These are phyloP conservation scores for Biscogniauxia mediterranea DNA, from an alignment of 2,329 filamentous ascomycete genomes.

Conservation along the genomic window DNA sequence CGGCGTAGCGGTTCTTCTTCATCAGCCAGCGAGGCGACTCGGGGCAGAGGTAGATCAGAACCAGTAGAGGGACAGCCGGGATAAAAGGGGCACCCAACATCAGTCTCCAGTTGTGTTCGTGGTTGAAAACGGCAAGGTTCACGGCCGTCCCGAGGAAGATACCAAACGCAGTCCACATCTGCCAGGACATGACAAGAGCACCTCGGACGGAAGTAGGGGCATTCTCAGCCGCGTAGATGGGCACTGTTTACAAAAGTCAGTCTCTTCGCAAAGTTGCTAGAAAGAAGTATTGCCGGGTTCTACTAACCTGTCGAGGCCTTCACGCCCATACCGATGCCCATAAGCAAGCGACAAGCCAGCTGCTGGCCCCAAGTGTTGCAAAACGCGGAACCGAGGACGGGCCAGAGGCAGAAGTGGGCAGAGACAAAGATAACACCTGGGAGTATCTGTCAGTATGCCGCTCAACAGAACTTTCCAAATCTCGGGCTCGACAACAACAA, in stretches of 20 bases:
- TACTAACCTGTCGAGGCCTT: constrained; percentile 60
- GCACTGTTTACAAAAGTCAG: constrained; percentile 43
- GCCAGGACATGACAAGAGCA: constrained; percentile 81
- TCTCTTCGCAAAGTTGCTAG: constrained; percentile 2
- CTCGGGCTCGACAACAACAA: too few relatives aligned
- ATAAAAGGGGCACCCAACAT: constrained; percentile 60
- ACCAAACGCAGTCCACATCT: constrained; percentile 63
- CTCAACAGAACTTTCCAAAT: too few relatives aligned
- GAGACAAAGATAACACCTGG: constrained; percentile 69
- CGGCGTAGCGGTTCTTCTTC: constrained; percentile 61
- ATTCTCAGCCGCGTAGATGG: constrained; percentile 75
- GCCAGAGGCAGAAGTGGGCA: constrained; percentile 68
- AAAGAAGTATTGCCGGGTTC: neutral
- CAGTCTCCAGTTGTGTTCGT: constrained; percentile 36
- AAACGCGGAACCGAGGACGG: constrained; percentile 69
- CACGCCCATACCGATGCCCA: constrained; percentile 76
- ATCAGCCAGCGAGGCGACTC: constrained; percentile 66
- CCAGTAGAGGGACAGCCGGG: constrained; percentile 53
- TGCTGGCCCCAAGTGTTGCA: constrained; percentile 71
- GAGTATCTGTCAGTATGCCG: too few relatives aligned
- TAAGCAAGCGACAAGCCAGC: constrained; percentile 66
- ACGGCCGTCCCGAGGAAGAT: constrained; percentile 61
- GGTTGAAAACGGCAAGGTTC: constrained; percentile 51
- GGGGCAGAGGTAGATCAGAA: constrained; percentile 64
- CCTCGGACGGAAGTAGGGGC: constrained; percentile 68